Base-by-base conservation (phyloP, 1,139 yeast species). In the Taphrina pruni region DNA sequence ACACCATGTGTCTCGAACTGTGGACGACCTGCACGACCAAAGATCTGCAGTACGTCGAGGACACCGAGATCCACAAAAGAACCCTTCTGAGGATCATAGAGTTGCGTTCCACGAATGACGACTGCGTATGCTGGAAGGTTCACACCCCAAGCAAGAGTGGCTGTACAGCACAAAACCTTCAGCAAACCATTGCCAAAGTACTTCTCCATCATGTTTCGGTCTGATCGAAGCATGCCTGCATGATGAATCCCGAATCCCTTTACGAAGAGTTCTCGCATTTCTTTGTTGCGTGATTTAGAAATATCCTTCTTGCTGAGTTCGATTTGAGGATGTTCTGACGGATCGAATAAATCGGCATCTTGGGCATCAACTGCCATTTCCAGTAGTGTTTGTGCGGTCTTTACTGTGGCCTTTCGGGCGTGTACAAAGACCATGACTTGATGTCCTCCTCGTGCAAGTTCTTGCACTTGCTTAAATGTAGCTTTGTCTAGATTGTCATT, bases 11-110 rank as follows among this genome's bases (percentile, higher is more conserved):
- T 86, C 75, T 95, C 97, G 79, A 87, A 95, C 74, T 96, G 99
- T 0, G 99, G 99, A 80, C 99, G 87, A 80, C 99, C 99, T 52
- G 99, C 99, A 81, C 99, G 90, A 74, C 99, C 99, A 80, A 95
- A 94, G 75, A 95, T 95, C 80, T 95, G 99, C 72, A 95, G 89
- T 48, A 95, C 97, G 79, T 95, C 99, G 0, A 97, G 89, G 26
- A 95, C 93, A 1, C 98, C 97, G 69, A 95, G 82, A 76, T 95
- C 99, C 2, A 88, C 87, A 77, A 88, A 91, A 0, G 98, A 97
- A 82, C 99, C 99, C 70, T 89, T 90, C 76, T 93, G 91, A 0
- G 99, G 86, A 78, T 95, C 96, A 77, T 95, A 95, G 0, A 95
- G 91, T 76, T 92, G 97, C 0, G 99, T 95, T 0, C 99, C 99